A percentile compares a stretch with the other conserved stretches of the same genome.
phyloP scores from a whole-genome alignment of 2,329 filamentous ascomycete species.

The Alternaria sp. region DNA sequence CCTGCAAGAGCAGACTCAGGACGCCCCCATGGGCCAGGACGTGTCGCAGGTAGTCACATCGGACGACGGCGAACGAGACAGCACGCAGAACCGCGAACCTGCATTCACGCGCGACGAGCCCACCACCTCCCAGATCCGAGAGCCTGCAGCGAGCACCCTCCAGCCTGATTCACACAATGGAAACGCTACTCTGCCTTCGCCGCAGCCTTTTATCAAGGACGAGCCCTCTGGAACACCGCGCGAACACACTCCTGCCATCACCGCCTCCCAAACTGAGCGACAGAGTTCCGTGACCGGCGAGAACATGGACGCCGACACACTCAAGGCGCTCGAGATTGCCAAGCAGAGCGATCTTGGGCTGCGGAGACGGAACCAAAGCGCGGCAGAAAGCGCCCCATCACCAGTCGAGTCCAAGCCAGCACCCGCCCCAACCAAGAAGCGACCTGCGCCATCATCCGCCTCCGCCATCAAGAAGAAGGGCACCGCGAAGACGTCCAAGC shows the following conservation, averaged over 20 bases:
- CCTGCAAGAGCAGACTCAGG: conserved; percentile 29
- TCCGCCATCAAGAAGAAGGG: conserved; percentile 53
- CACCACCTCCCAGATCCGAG: conserved; percentile 34
- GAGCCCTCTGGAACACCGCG: conserved; percentile 50
- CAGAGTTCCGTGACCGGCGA: conserved; percentile 30
- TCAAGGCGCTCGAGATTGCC: conserved; percentile 53
- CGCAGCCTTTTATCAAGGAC: conserved; percentile 49
- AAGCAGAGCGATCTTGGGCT: conserved; percentile 55
- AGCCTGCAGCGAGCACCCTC: conserved; percentile 25
- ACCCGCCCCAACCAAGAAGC: conserved; percentile 49
- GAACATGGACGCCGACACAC: conserved; percentile 47
- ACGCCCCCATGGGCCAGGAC: conserved; percentile 32
- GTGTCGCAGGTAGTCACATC: conserved; percentile 33
- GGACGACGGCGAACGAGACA: conserved; percentile 9
- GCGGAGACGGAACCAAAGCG: conserved; percentile 44
- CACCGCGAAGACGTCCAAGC: conserved; percentile 55
- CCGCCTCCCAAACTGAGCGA: conserved; percentile 24
- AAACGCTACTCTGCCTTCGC: conserved; percentile 28
- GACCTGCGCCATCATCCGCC: conserved; percentile 50
- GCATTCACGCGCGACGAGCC: conserved; percentile 40
- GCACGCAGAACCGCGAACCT: conserved; percentile 39
- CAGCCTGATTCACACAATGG: conserved; percentile 11
- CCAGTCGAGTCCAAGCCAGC: conserved; percentile 49
- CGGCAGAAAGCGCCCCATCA: conserved; percentile 49
- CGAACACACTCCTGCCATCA: conserved; percentile 40